phyloP scores from a whole-genome alignment of 805 yeast species.

The Dipodascus albidus region DNA sequence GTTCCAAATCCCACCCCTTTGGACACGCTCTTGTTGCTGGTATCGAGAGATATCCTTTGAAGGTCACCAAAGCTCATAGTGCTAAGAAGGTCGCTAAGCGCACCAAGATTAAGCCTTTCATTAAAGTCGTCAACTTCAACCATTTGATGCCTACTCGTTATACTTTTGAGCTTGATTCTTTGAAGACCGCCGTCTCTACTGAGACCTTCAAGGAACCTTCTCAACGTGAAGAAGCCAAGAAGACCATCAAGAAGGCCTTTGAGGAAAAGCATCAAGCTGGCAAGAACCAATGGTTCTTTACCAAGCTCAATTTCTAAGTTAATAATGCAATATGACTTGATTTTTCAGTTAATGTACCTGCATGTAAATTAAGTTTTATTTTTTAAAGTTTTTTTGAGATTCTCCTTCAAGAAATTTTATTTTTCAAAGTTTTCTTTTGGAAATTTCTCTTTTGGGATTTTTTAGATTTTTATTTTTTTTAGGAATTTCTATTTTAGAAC shows the following conservation, averaged over 20 bases:
- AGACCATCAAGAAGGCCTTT: conserved; percentile 96
- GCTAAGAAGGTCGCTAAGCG: conserved; percentile 95
- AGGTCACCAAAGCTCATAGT: conserved; percentile 90
- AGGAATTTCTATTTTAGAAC: too few relatives aligned
- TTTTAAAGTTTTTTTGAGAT: too few relatives aligned
- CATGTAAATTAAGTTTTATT: too few relatives aligned
- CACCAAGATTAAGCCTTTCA: conserved; percentile 97
- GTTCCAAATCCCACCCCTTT: conserved; percentile 97
- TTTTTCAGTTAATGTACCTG: neutral
- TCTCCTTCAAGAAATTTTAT: too few relatives aligned
- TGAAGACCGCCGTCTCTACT: conserved; percentile 82
- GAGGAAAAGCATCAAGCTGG: conserved; percentile 99
- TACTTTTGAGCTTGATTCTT: conserved; percentile 91
- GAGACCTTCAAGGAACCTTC: conserved; percentile 96
- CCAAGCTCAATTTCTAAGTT: conserved; percentile 82
- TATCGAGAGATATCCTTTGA: conserved; percentile 96
- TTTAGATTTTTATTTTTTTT: too few relatives aligned
- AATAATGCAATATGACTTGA: neutral
- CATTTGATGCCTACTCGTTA: conserved; percentile 99
- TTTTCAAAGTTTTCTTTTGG: too few relatives aligned
- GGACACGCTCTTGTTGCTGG: conserved; percentile 99
- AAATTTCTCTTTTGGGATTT: too few relatives aligned
- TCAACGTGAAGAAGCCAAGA: conserved; percentile 98
- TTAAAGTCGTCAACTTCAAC: conserved; percentile 98
- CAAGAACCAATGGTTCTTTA: conserved; percentile 99